Conservation (phyloP, 2,329 filamentous ascomycete species). For the Graphilbum sp. region DNA sequence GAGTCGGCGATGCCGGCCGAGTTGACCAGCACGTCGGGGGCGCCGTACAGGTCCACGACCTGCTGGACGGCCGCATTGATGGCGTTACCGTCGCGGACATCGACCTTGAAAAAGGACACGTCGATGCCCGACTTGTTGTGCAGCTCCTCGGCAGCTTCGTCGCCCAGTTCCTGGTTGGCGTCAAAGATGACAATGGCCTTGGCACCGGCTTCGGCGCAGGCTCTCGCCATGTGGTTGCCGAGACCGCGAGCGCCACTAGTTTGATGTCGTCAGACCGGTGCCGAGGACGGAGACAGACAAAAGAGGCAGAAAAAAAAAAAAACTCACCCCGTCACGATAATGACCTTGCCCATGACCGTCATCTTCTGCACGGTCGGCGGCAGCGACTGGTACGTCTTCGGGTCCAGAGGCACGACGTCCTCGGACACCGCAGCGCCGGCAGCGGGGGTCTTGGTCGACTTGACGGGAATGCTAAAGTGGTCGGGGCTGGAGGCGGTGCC, state of each 20-base stretch:
- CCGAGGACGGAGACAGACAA: too few species aligned
- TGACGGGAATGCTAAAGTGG: constrained; percentile 39
- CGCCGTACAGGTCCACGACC: constrained; percentile 49
- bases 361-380: constrained; percentile 53
- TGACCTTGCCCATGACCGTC: constrained; percentile 52
- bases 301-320: too few species aligned
- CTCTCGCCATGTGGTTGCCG: constrained; percentile 65
- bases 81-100: constrained; percentile 55
- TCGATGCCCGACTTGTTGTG: constrained; percentile 57
- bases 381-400: constrained; percentile 36
- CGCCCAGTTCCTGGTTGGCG: constrained; percentile 59
- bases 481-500: constrained; percentile 25
- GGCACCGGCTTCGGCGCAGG: constrained; percentile 59
- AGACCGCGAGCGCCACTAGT: constrained; percentile 58
- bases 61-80: constrained; percentile 54
- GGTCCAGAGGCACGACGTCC: constrained; percentile 34
- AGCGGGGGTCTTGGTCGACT: constrained; percentile 6
- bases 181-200: constrained; percentile 62
- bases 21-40: constrained; percentile 62
- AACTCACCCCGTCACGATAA: constrained; percentile 55
- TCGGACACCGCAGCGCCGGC: constrained; percentile 26
- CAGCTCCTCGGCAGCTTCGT: constrained; percentile 51
- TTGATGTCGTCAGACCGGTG: too few species aligned
- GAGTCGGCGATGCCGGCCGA: constrained; percentile 68
- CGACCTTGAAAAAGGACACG: constrained; percentile 63